Conservation (phyloP, 192 early-diverging fungal species). For the Coemansia sp. region DNA sequence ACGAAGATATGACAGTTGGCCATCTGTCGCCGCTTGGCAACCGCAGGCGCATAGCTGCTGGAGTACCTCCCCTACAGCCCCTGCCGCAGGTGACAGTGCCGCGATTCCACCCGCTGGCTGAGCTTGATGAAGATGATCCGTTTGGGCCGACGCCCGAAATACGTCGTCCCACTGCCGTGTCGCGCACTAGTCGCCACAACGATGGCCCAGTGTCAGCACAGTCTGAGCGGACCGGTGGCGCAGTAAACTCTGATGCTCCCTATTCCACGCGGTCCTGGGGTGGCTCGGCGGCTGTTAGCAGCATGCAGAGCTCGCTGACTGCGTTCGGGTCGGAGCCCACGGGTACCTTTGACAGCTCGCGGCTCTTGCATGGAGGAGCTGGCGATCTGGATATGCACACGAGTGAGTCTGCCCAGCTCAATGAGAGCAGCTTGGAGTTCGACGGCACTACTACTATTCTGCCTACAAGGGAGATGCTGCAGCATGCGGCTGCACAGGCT, state of each 20-base stretch:
- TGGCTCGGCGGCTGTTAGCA: background rate
- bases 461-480: constrained; percentile 50
- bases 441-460: constrained; percentile 48
- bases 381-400: constrained; percentile 11
- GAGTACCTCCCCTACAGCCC: constrained; percentile 6
- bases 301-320: background rate
- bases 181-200: constrained; percentile 4
- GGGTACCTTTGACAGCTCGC: constrained; percentile 25
- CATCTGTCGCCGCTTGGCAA: constrained; percentile 45
- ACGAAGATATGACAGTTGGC: constrained; percentile 50
- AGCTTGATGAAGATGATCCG: constrained; percentile 37
- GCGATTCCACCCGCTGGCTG: constrained; percentile 29
- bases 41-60: constrained; percentile 20
- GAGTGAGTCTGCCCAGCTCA: constrained; percentile 13
- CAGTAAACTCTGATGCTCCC: background rate
- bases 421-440: constrained; percentile 16
- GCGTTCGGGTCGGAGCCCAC: constrained; percentile 31
- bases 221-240: constrained; percentile 10
- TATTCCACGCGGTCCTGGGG: constrained; percentile 17
- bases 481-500: constrained; percentile 30
- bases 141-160: constrained; percentile 37
- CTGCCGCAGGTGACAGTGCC: background rate
- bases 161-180: background rate
- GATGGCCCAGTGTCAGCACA: constrained; percentile 5
- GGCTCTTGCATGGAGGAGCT: background rate